Evolutionary conservation across 768 basidiomycete genomes (phyloP).

Genomic region (Pulveroboletus sp.): DNA sequence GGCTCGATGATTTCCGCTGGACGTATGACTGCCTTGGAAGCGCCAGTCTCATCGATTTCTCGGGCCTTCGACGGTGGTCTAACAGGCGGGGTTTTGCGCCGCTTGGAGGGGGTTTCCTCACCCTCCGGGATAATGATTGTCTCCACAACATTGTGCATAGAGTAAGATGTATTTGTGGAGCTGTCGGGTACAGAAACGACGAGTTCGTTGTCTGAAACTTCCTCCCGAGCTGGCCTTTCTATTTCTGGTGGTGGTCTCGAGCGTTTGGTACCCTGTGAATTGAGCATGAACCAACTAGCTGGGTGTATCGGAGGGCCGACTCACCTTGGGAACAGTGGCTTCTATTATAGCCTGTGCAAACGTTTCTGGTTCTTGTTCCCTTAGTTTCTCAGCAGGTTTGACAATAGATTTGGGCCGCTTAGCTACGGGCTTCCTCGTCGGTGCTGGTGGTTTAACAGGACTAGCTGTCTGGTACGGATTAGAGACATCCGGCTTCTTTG

Average conservation of each 20-base stretch:
- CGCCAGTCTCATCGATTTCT: slow-evolving; percentile 34
- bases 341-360: slow-evolving; percentile 71
- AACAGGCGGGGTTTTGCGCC: slow-evolving; percentile 38
- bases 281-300: slow-evolving; percentile 7
- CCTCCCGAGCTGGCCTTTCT: slow-evolving; percentile 30
- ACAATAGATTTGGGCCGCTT: slow-evolving; percentile 36
- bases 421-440: slow-evolving; percentile 36
- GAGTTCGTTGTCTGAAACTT: slow-evolving; percentile 5
- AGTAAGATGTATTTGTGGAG: neutral
- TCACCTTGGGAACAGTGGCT: slow-evolving; percentile 69
- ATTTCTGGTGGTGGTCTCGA: slow-evolving; percentile 64
- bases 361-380: slow-evolving; percentile 27
- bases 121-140: slow-evolving; percentile 37
- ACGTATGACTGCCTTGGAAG: slow-evolving; percentile 12
- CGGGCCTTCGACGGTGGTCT: slow-evolving; percentile 10
- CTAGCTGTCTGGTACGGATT: slow-evolving; percentile 78
- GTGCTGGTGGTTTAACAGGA: slow-evolving; percentile 51
- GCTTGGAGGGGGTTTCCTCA: slow-evolving; percentile 42
- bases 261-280: slow-evolving; percentile 66
- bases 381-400: slow-evolving; percentile 33
- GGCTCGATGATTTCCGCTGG: slow-evolving; percentile 42
- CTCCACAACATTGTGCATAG: slow-evolving; percentile 20
- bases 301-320: slow-evolving; percentile 14
- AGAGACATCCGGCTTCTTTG: slow-evolving; percentile 59
- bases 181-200: slow-evolving; percentile 16